Evolutionary conservation across 202 grass and related monocot species (phyloP).

Genomic region (Elaeis oleifera): DNA sequence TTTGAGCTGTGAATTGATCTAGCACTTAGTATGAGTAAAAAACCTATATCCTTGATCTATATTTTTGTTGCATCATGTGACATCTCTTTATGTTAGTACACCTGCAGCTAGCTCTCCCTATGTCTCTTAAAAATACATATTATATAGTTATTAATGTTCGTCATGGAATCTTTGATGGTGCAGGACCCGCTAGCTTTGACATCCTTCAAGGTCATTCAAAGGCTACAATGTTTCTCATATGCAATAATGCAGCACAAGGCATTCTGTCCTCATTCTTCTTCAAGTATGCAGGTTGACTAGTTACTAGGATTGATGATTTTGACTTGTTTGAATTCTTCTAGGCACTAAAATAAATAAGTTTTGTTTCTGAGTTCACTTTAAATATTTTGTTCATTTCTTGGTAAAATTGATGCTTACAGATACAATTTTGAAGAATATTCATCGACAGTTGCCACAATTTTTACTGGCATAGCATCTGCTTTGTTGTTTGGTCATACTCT

Average conservation of each 20-base stretch:
- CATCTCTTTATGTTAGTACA: too few species aligned
- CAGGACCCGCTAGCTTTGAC: conserved; percentile 74
- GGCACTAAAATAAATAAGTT: background rate
- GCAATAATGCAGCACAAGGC: conserved; percentile 98
- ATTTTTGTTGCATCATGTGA: too few species aligned
- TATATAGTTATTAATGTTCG: conserved; percentile 20
- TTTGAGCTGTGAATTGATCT: too few species aligned
- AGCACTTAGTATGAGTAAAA: too few species aligned
- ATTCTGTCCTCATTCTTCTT: conserved; percentile 98
- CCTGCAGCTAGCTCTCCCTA: too few species aligned
- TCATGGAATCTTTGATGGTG: conserved; percentile 17
- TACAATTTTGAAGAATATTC: conserved; percentile 99
- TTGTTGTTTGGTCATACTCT: conserved; percentile 78
- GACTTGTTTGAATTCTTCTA: too few species aligned
- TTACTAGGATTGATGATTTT: too few species aligned
- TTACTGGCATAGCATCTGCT: conserved; percentile 89
- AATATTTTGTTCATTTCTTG: too few species aligned
- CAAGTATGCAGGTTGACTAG: conserved; percentile 78
- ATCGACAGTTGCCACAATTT: conserved; percentile 91
- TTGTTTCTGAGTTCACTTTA: too few species aligned
- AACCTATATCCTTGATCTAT: too few species aligned
- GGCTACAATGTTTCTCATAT: conserved; percentile 95
- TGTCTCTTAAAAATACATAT: too few species aligned
- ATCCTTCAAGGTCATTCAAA: conserved; percentile 97
- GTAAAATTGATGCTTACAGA: conserved; percentile 36